Percentiles rank a stretch among this genome's conserved stretches.
These are phyloP conservation scores for Peronospora farinosa DNA, from an alignment of 352 stramenopile genomes.

Conservation along the genomic window DNA sequence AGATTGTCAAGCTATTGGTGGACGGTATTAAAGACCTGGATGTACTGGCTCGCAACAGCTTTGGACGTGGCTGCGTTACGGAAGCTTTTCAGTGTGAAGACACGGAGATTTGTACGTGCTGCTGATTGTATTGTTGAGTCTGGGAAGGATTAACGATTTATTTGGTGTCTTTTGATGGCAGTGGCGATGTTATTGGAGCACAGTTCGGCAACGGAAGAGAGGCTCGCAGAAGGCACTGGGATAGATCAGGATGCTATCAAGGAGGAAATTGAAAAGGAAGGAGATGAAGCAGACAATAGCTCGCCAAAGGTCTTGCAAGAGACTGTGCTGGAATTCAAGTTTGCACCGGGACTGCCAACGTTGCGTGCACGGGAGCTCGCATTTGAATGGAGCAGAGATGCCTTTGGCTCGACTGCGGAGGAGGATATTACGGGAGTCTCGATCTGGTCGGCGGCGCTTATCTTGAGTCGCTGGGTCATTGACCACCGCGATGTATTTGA, in stretches of 20 bases:
- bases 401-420: slow-evolving; percentile 69
- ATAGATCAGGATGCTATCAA: slow-evolving; percentile 66
- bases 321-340: slow-evolving; percentile 76
- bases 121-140: slow-evolving; percentile 1
- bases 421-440: slow-evolving; percentile 85
- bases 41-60: slow-evolving; percentile 76
- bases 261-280: slow-evolving; percentile 60
- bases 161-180: slow-evolving; percentile 18
- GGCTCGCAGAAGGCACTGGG: slow-evolving; percentile 57
- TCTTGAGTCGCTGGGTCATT: slow-evolving; percentile 81
- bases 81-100: slow-evolving; percentile 83
- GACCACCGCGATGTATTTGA: slow-evolving; percentile 55
- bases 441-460: slow-evolving; percentile 84
- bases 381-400: slow-evolving; percentile 77
- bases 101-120: slow-evolving; percentile 66
- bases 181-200: slow-evolving; percentile 72
- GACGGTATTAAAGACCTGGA: slow-evolving; percentile 63
- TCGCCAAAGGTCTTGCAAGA: slow-evolving; percentile 74
- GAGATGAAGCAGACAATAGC: slow-evolving; percentile 36
- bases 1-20: slow-evolving; percentile 69
- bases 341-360: slow-evolving; percentile 45
- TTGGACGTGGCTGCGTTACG: slow-evolving; percentile 73
- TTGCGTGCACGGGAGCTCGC: slow-evolving; percentile 73
- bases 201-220: slow-evolving; percentile 70
- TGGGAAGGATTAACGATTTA: too few relatives aligned